Evolutionary conservation across 192 early-diverging fungal genomes (phyloP).

Genomic region (Backusella morwellensis): DNA sequence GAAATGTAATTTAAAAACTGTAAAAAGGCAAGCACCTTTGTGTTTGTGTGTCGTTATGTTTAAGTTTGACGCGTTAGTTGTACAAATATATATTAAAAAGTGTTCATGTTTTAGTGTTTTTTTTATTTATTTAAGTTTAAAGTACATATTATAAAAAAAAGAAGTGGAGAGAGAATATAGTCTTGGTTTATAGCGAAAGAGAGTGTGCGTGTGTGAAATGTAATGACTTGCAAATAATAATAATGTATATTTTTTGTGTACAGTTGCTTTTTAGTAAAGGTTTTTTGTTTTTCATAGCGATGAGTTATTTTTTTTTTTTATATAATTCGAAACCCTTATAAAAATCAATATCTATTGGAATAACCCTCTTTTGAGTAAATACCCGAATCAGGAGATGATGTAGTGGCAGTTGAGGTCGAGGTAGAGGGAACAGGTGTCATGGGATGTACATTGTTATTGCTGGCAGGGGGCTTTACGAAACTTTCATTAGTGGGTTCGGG

Average conservation of each 20-base stretch:
- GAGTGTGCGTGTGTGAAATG: not conserved
- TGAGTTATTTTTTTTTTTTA: not conserved
- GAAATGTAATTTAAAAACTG: no score
- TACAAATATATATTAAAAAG: not conserved
- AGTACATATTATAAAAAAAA: not conserved
- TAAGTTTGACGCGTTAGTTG: not conserved
- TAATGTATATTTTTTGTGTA: not conserved
- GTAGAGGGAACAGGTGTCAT: conserved; percentile 39
- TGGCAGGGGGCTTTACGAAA: not conserved
- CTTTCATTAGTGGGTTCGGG: conserved; percentile 2
- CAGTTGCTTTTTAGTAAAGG: not conserved
- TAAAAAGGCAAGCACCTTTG: no score
- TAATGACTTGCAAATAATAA: not conserved
- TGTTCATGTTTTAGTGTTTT: not conserved
- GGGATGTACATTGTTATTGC: not conserved
- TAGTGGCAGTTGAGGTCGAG: conserved; percentile 24
- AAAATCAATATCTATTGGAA: not conserved
- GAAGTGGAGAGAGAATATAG: not conserved
- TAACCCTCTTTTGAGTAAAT: conserved; percentile 13
- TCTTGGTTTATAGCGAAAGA: not conserved
- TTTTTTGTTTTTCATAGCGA: not conserved
- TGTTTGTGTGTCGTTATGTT: not conserved
- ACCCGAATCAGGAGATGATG: conserved; percentile 39
- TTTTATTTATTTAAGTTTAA: not conserved
- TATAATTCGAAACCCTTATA: not conserved